Percentiles rank a stretch among this genome's conserved stretches.
Conservation (phyloP, 495 filamentous ascomycete genomes). For the Pseudevernia furfuracea region DNA sequence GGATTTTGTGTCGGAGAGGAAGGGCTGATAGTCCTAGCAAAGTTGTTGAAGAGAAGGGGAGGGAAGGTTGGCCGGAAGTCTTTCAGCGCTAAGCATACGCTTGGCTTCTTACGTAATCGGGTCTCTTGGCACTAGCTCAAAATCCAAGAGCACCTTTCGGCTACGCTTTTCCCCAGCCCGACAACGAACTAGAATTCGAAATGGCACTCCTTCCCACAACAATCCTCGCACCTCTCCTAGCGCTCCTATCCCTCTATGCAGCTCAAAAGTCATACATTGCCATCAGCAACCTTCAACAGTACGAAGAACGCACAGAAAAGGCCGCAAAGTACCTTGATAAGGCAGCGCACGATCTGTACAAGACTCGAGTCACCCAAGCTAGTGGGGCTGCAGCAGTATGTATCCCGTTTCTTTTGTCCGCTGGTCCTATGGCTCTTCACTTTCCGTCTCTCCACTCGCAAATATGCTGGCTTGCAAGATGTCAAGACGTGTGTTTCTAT, state of each 20-base stretch:
- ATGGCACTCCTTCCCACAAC: neutral
- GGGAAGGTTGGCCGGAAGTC: no score
- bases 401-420: neutral
- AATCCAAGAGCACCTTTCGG: no score
- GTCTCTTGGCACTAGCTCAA: no score
- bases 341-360: conserved; percentile 33
- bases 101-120: no score
- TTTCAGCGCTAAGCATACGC: neutral
- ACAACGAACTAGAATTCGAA: neutral
- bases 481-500: neutral
- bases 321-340: conserved; percentile 36
- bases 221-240: neutral
- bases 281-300: conserved; percentile 37
- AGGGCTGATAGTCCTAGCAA: neutral
- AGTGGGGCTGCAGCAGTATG: conserved; percentile 28
- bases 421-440: neutral
- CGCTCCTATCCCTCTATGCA: conserved; percentile 22
- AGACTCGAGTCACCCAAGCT: conserved; percentile 38
- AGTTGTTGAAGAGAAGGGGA: no score
- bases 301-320: conserved; percentile 36
- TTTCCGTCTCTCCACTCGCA: neutral
- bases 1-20: neutral
- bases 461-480: neutral
- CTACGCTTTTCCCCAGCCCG: no score
- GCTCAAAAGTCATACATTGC: conserved; percentile 33